Evolutionary conservation across 129 eudicot genomes (phyloP), one percentile per base, ranked within the genome.

Genomic region (Calendula officinalis): DNA sequence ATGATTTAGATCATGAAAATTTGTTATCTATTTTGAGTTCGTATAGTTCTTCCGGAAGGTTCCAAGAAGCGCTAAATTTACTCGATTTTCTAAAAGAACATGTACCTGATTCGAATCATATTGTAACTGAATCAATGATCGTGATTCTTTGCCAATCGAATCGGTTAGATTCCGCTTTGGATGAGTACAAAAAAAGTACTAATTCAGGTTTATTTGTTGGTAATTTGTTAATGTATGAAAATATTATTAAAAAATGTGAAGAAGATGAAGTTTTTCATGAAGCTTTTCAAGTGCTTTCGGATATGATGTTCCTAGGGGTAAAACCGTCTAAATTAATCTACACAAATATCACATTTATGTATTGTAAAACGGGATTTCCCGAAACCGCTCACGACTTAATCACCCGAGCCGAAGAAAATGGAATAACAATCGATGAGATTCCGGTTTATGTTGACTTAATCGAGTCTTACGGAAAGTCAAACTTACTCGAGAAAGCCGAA

Each of bases 281-380:
- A 73, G 97, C 97, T 59, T 86, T 94, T 77, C 99, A 94, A 71
- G 69, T 86, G 39, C 71, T 76, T 15, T 83, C 97, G 0, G 96
- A 94, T 62, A 85, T 94, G 97, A 81, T 68, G 59, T 88, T 86
- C 68, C 45, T 55, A n/a, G 92, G 92, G 35, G 42, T 80, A 41
- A 77, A 80, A 56, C 85, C 87, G 70, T 83, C 99, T 3, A 62
- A 69, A 48, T 71, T 78, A 12, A 62, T 80, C 15, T 86, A 76
- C 17, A 72, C 69, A 7, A 77, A 33, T 34, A 78, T 94, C 71
- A 76, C 82, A 17, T 60, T 53, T 10, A 60, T 81, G 58, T 94
- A 88, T 72, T 88, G 92, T 75, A 76, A 69, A 70, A 70, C 86
- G 81, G 95, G 83, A 22, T 83, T 88, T 65, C 99, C 99, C 1